phyloP scores from a whole-genome alignment of 1,139 yeast species.

The Taiozyma sp. region DNA sequence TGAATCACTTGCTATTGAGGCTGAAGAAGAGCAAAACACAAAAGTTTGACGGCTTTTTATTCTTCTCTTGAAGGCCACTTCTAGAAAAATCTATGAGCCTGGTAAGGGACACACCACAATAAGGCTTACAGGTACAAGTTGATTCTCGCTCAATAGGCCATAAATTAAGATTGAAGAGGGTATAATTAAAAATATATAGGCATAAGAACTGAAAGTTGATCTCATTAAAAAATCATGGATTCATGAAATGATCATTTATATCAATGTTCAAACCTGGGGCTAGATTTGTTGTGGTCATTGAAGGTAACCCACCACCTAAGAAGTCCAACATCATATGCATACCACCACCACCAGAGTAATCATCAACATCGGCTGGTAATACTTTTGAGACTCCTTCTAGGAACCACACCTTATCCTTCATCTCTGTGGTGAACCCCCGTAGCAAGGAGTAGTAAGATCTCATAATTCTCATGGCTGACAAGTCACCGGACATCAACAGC shows the following conservation, averaged over 20 bases:
- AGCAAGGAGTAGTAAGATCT: conserved; percentile 80
- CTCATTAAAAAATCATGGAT: conserved; percentile 9
- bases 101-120: neutral
- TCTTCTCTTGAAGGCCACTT: neutral
- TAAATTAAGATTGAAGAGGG: neutral
- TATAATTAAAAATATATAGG: neutral
- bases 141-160: neutral
- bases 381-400: conserved; percentile 88
- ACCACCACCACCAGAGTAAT: conserved; percentile 83
- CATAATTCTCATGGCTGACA: conserved; percentile 85
- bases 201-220: neutral
- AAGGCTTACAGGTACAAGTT: neutral
- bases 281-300: conserved; percentile 41
- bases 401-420: conserved; percentile 91
- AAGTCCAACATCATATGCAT: conserved; percentile 90
- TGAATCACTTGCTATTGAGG: too few relatives aligned
- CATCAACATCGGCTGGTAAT: conserved; percentile 79
- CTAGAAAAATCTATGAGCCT: neutral
- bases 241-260: conserved; percentile 29
- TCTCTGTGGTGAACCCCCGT: conserved; percentile 76
- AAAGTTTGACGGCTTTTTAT: neutral
- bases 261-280: conserved; percentile 40
- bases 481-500: conserved; percentile 76
- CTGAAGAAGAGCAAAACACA: neutral
- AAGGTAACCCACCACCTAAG: conserved; percentile 73